Evolutionary conservation across 768 basidiomycete species (phyloP).

Genomic region (Amanita thiersii): DNA sequence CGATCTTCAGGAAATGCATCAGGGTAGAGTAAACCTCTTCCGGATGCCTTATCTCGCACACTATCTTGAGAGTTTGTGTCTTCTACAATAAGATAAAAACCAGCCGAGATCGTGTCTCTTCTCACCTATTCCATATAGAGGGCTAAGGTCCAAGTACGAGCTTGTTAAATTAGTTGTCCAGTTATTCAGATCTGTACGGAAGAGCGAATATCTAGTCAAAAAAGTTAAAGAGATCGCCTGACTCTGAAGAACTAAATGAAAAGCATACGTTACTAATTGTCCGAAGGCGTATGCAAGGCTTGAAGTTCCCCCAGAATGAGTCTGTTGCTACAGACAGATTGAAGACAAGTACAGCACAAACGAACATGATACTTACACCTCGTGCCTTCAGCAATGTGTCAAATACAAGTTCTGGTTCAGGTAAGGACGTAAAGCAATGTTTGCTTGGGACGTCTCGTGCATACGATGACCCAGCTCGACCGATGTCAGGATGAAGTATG

Average conservation of each 20-base stretch:
- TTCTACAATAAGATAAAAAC: conserved; percentile 11
- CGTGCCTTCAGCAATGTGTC: conserved; percentile 45
- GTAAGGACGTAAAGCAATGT: conserved; percentile 32
- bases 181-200: conserved; percentile 37
- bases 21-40: conserved; percentile 42
- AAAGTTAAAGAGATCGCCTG: not conserved
- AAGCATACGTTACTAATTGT: conserved; percentile 41
- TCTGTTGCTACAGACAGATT: conserved; percentile 20
- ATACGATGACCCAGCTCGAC: conserved; percentile 44
- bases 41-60: conserved; percentile 39
- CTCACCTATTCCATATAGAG: conserved; percentile 45
- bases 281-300: conserved; percentile 63
- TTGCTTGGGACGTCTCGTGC: conserved; percentile 43
- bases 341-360: conserved; percentile 12
- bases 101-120: not conserved
- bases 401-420: conserved; percentile 53
- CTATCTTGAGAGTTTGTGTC: conserved; percentile 29
- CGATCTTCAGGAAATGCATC: conserved; percentile 49
- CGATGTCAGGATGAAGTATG: conserved; percentile 33
- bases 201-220: conserved; percentile 34
- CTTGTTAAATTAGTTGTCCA: conserved; percentile 42
- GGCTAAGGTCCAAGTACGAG: conserved; percentile 50
- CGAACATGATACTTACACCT: conserved; percentile 24
- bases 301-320: conserved; percentile 51
- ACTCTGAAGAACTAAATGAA: not conserved